Evolutionary conservation across 208 protist species (phyloP), one percentile per base, ranked within the genome.

Genomic region (Lotmaria passim): DNA sequence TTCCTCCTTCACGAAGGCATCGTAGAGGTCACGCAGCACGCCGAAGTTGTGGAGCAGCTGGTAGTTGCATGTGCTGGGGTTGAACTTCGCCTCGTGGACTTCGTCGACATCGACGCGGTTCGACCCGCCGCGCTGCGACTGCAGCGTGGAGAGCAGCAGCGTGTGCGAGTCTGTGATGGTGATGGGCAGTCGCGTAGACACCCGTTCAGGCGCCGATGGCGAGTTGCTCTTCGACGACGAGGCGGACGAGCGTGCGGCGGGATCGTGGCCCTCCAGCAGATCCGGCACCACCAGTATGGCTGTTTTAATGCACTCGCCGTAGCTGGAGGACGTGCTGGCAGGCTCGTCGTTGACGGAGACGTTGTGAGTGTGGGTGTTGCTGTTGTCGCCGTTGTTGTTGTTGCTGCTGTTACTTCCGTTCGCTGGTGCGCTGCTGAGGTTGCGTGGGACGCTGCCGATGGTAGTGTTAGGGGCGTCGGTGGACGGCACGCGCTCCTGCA

Each of bases 41-140:
- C 28, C 30, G 43, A 78, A 74, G 24, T 30, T 30, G 14, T 47
- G 60, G 44, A 78, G 24, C 11, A 71, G 33, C 3, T 15, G 21
- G 36, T 59, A 51, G 24, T 31, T 39, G 41, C 21, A 3, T 2
- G 34, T 52, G 23, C 60, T 41, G 52, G 6, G 51, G 52, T 65
- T 46, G 19, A 23, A 47, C n/a, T 7, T 19, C 2, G 46, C 69
- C 12, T 66, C 26, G n/a, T 39, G 51, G 6, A 77, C 61, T 46
- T 71, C 78, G 39, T 82, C 78, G 4, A 76, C 67, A 15, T 65
- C 39, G 47, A 73, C 78, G 61, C 64, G 58, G 23, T 33, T 55
- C 34, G 66, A 34, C 26, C 17, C 55, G 36, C 19, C n/a, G 3
- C 30, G n/a, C 30, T 26, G n/a, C 17, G 5, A 21, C 19, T 15